Conservation (phyloP, 768 basidiomycete genomes). For the Jaapia argillacea region DNA sequence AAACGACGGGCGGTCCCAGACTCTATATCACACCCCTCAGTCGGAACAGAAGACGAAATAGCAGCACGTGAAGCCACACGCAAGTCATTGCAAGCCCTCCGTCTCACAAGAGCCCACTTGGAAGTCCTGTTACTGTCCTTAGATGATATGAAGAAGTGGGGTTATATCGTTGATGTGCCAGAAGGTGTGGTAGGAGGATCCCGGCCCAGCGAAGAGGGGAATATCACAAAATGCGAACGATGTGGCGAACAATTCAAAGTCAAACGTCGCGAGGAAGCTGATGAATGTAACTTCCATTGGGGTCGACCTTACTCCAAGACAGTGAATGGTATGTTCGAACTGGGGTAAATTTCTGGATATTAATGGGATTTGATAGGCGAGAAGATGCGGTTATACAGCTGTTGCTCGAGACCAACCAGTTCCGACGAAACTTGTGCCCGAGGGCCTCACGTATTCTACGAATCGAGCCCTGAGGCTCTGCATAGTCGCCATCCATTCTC, state of each 20-base stretch:
- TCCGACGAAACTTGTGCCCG: conserved; percentile 61
- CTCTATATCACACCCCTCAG: conserved; percentile 52
- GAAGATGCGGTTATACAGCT: conserved; percentile 60
- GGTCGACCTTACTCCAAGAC: conserved; percentile 55
- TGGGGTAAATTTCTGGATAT: background rate
- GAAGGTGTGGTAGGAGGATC: conserved; percentile 54
- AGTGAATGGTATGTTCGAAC: conserved; percentile 49
- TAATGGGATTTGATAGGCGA: conserved; percentile 36
- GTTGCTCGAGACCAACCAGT: conserved; percentile 56
- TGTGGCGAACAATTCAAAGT: conserved; percentile 67
- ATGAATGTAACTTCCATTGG: conserved; percentile 78
- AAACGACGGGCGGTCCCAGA: conserved; percentile 48
- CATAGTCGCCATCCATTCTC: conserved; percentile 76
- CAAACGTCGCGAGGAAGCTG: conserved; percentile 41
- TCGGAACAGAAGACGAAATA: conserved; percentile 67
- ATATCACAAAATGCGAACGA: conserved; percentile 65
- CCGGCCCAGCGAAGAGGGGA: conserved; percentile 50
- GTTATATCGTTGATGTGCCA: conserved; percentile 65
- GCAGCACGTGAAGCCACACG: conserved; percentile 42
- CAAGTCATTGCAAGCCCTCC: conserved; percentile 42
- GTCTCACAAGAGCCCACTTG: conserved; percentile 41
- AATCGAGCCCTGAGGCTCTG: conserved; percentile 50
- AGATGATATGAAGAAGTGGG: conserved; percentile 52
- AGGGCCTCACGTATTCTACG: conserved; percentile 89
- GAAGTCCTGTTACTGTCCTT: conserved; percentile 48